Conservation (phyloP, 371 early-diverging fungal genomes). For the Dinochytrium kinnereticum region DNA sequence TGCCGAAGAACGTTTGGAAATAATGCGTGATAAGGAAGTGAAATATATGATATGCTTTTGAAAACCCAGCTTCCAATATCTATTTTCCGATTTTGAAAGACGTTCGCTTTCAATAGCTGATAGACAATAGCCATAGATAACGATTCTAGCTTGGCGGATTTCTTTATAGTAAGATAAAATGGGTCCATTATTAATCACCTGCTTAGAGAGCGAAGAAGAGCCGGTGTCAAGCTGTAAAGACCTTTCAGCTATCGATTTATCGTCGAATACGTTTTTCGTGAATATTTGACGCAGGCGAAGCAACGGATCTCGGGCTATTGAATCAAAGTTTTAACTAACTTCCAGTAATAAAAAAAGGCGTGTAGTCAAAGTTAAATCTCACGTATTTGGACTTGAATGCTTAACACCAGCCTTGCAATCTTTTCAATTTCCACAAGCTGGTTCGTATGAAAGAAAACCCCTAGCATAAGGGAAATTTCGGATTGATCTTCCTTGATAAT, state of each 20-base stretch:
- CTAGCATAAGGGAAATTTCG: conserved; percentile 42
- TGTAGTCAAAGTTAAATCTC: neutral
- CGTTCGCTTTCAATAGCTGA: conserved; percentile 36
- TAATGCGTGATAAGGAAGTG: conserved; percentile 30
- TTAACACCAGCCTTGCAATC: conserved; percentile 21
- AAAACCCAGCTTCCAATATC: conserved; percentile 39
- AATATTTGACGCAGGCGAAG: conserved; percentile 28
- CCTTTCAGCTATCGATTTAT: conserved; percentile 31
- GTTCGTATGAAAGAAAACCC: conserved; percentile 42
- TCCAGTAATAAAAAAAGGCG: neutral
- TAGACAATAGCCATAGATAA: conserved; percentile 35
- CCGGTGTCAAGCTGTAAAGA: conserved; percentile 12
- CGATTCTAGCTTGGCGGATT: neutral
- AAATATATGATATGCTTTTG: conserved; percentile 13
- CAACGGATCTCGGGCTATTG: conserved; percentile 34
- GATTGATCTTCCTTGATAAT: conserved; percentile 32
- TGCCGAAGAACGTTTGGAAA: conserved; percentile 31
- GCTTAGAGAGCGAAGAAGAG: neutral
- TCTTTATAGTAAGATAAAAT: neutral
- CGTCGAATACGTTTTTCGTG: conserved; percentile 29
- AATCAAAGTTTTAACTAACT: too few relatives aligned
- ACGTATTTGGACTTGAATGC: conserved; percentile 29
- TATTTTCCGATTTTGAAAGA: conserved; percentile 27
- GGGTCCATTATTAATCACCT: neutral
- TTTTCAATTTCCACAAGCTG: conserved; percentile 40